Evolutionary conservation across 352 stramenopile genomes (phyloP).

Genomic region (Globisporangium viniferum): DNA sequence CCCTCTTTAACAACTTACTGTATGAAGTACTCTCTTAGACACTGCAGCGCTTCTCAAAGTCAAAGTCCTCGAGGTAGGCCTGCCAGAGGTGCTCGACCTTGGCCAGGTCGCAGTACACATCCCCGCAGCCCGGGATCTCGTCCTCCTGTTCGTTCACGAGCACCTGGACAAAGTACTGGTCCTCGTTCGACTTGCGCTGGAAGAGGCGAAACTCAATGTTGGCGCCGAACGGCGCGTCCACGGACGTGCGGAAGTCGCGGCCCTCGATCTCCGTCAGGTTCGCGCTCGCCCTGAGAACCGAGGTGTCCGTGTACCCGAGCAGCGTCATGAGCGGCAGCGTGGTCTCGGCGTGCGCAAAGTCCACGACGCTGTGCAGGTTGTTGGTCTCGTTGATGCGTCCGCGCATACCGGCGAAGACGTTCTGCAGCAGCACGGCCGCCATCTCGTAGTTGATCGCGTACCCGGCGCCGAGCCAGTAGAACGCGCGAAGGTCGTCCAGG

Average conservation of each 20-base stretch:
- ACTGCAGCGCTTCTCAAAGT: conserved; percentile 12
- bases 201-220: conserved; percentile 77
- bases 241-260: conserved; percentile 54
- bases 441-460: conserved; percentile 80
- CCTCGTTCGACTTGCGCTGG: conserved; percentile 29
- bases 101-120: conserved; percentile 23
- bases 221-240: conserved; percentile 57
- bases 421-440: conserved; percentile 51
- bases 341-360: conserved; percentile 77
- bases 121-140: conserved; percentile 19
- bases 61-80: conserved; percentile 17
- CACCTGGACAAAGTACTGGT: conserved; percentile 47
- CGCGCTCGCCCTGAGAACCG: conserved; percentile 31
- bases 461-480: conserved; percentile 57
- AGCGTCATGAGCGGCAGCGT: conserved; percentile 66
- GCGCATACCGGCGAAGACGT: conserved; percentile 51
- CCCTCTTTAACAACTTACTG: background rate
- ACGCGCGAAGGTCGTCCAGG: conserved; percentile 61
- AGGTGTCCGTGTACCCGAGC: conserved; percentile 46
- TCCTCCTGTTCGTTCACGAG: conserved; percentile 38
- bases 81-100: conserved; percentile 22
- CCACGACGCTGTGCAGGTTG: conserved; percentile 38
- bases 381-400: conserved; percentile 35
- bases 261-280: conserved; percentile 34
- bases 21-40: background rate